phyloP scores from a whole-genome alignment of 257 asterid genomes.

The Forsythia viridissima region DNA sequence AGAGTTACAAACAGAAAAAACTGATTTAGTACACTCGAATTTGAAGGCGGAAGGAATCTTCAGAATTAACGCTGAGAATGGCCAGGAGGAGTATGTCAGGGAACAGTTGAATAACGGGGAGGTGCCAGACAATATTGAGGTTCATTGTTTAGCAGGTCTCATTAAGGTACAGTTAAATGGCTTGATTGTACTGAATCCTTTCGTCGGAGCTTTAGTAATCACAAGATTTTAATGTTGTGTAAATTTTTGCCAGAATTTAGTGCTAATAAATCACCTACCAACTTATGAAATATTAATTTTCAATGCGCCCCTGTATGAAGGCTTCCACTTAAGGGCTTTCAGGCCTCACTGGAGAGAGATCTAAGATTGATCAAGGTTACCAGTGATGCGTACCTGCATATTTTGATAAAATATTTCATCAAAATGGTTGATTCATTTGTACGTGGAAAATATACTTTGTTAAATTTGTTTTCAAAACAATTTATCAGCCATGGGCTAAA shows the following conservation, averaged over 20 bases:
- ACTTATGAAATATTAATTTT: no score
- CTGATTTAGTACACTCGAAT: conserved; percentile 6
- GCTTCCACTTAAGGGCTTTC: no score
- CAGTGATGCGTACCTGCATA: no score
- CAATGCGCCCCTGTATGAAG: no score
- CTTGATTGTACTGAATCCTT: neutral
- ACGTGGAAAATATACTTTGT: no score
- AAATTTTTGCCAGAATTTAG: neutral
- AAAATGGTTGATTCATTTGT: no score
- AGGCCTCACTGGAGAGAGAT: no score
- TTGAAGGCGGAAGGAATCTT: conserved; percentile 75
- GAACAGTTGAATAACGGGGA: conserved; percentile 64
- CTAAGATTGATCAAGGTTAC: no score
- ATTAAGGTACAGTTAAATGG: conserved; percentile 47
- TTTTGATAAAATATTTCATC: no score
- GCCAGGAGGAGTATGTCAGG: conserved; percentile 67
- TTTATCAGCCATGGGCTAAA: no score
- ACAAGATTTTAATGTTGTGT: neutral
- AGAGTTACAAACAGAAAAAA: neutral
- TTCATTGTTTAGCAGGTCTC: conserved; percentile 83
- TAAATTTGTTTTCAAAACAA: no score
- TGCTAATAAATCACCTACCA: no score
- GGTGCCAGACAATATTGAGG: conserved; percentile 62
- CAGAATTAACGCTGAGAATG: conserved; percentile 76
- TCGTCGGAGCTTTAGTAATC: neutral